A percentile compares a stretch with the other conserved stretches of the same genome.
phyloP scores from a whole-genome alignment of 345 rosid species.

The Citrus inodora region DNA sequence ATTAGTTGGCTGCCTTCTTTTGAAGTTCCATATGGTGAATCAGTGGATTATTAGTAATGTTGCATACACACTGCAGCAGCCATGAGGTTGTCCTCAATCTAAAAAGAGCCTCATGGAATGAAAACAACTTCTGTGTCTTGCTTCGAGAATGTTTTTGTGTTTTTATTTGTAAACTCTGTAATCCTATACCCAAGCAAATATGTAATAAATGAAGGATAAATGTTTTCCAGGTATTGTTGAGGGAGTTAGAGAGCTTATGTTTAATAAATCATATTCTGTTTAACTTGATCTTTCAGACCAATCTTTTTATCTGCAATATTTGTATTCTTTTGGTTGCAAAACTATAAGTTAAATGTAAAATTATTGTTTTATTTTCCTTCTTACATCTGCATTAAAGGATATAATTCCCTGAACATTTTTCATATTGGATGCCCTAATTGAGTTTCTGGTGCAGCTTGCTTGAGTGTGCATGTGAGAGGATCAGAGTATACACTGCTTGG shows the following conservation, averaged over 20 bases:
- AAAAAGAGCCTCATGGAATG: not conserved
- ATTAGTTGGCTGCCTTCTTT: not conserved
- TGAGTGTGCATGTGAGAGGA: slow-evolving; percentile 79
- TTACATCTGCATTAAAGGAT: not conserved
- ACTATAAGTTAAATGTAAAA: not conserved
- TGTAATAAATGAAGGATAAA: not conserved
- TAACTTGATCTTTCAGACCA: not conserved
- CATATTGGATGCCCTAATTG: slow-evolving; percentile 6
- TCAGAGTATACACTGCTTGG: slow-evolving; percentile 72
- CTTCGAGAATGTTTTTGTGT: not conserved
- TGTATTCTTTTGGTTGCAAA: not conserved
- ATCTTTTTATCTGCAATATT: not conserved
- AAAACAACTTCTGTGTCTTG: not conserved
- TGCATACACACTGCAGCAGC: not conserved
- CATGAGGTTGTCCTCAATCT: not conserved
- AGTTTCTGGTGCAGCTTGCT: slow-evolving; percentile 64
- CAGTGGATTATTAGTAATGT: not conserved
- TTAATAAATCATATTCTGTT: not conserved
- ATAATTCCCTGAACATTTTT: not conserved
- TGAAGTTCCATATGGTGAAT: not conserved
- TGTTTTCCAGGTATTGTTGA: not conserved
- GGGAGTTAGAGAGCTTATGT: not conserved
- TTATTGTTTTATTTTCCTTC: not conserved
- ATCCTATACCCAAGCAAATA: not conserved
- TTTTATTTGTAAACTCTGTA: not conserved